Evolutionary conservation across 164 flowering plant genomes (phyloP), one percentile per base, ranked within the genome.

Genomic region (Stephania yunnanensis): DNA sequence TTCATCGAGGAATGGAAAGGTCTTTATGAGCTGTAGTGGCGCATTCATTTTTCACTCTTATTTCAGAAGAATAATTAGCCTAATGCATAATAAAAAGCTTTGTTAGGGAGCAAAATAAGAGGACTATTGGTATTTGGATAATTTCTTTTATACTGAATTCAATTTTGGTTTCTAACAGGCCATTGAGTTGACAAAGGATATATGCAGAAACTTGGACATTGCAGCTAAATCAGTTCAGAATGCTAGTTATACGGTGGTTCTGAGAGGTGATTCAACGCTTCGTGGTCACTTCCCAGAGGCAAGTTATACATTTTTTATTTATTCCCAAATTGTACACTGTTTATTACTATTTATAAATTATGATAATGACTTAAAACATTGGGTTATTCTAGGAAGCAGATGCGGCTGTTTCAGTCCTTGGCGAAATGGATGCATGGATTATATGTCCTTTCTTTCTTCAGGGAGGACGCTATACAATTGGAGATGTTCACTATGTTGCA

Each of bases 211-310:
- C 78, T 75, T 96, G 73, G 74, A 76, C 71, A 71, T 80, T 75
- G 98, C 99, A 73, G 87, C 97, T 70, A 85, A 88, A 76, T 81
- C 81, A 74, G 86, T 85, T 75, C 84, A 80, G 68, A 83, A 84
- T 68, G 78, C 81, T 71, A 90, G 86, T 72, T 96, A 81, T 68
- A 91, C 98, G 2, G 97, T 96, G 17, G 99, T 96, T 80, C 85
- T 96, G 81, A 88, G 99, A 79, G 98, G 99, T 73, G 99, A 96
- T 85, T 96, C 98, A 77, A 96, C 99, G 66, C 86, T 96, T 65
- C 91, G 99, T 71, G 99, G 99, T 76, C 99, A 96, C 84, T 96
- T 96, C 81, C 97, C 99, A 64, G 94, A 96, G 99, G 99, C 79
- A 86, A 87, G 91, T 71, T 77, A 68, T 30, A 8, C 71, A 68